Evolutionary conservation across 495 filamentous ascomycete species (phyloP).

Genomic region (Bacidia rubella): DNA sequence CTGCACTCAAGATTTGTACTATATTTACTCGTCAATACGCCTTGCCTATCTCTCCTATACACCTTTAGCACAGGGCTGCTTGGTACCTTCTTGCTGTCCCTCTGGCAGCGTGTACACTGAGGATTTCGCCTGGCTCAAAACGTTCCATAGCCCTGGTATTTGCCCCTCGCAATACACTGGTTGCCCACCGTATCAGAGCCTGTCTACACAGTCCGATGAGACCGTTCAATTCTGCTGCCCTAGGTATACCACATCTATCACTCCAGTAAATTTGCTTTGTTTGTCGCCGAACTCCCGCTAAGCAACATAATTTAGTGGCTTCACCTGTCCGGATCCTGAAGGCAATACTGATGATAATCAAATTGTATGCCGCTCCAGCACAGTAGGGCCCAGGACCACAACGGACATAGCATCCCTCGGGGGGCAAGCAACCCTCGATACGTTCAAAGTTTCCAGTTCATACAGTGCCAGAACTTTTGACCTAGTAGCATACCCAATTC

Average conservation of each 20-base stretch:
- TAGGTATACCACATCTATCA: too few species aligned
- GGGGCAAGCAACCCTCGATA: neutral
- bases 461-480: neutral
- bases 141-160: neutral
- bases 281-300: neutral
- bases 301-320: neutral
- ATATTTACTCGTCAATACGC: too few species aligned
- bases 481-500: neutral
- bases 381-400: neutral
- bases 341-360: too few species aligned
- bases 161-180: neutral
- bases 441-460: neutral
- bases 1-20: too few species aligned
- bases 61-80: neutral
- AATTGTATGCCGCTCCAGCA: too few species aligned
- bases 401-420: neutral
- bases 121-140: neutral
- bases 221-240: neutral
- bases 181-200: neutral
- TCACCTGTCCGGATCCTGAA: neutral
- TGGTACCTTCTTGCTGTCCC: neutral
- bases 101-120: neutral
- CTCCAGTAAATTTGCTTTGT: too few species aligned
- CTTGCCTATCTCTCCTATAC: too few species aligned
- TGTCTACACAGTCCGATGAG: neutral